A percentile compares a stretch with the other conserved stretches of the same genome.
Conservation (phyloP, 1,284 basidiomycete species). For the Rhodotorula sp. region DNA sequence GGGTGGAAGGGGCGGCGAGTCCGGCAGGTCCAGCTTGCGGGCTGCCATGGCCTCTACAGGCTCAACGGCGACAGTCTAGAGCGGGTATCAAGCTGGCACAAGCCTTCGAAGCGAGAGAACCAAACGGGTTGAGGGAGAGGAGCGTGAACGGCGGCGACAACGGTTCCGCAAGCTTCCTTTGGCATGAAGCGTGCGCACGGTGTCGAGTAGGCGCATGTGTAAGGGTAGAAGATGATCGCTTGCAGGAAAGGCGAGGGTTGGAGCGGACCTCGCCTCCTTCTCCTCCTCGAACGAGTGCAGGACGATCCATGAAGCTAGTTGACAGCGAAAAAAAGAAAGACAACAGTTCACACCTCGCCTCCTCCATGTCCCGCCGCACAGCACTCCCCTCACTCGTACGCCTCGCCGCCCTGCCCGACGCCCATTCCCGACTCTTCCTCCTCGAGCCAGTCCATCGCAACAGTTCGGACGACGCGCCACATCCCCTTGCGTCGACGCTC, state of each 20-base stretch:
- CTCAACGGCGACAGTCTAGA: neutral
- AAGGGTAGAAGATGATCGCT: too few relatives aligned
- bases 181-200: neutral
- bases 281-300: neutral
- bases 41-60: neutral
- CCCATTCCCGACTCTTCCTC: slow-evolving; percentile 27
- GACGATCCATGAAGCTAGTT: too few relatives aligned
- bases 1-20: neutral
- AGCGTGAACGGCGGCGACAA: too few relatives aligned
- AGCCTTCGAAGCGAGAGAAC: neutral
- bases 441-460: slow-evolving; percentile 35
- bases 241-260: neutral
- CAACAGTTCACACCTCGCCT: neutral
- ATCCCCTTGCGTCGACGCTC: slow-evolving; percentile 44
- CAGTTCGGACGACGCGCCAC: slow-evolving; percentile 36
- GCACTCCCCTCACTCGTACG: neutral
- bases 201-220: too few relatives aligned
- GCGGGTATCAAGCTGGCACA: neutral
- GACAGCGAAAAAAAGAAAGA: neutral
- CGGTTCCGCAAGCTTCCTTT: neutral
- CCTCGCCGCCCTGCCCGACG: neutral
- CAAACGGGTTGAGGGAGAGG: neutral
- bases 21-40: neutral
- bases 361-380: neutral
- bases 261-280: neutral